A percentile compares a stretch with the other conserved stretches of the same genome.
Conservation (phyloP, 179 eudicot genomes). For the Beta corolliflora region DNA sequence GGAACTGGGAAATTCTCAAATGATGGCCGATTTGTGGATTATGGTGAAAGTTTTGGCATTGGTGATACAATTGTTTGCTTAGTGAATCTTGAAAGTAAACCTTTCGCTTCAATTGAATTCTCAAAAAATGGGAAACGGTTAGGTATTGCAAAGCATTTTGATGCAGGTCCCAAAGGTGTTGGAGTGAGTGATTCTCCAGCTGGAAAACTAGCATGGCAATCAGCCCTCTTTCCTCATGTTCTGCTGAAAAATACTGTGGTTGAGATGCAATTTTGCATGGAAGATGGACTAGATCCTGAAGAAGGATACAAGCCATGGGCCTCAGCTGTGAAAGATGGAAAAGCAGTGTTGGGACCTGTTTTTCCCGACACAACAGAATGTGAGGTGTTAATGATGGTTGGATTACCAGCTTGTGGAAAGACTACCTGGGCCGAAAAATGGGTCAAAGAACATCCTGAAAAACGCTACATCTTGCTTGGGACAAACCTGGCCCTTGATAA, state of each 20-base stretch:
- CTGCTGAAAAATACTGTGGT: slow-evolving; percentile 70
- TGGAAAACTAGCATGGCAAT: slow-evolving; percentile 37
- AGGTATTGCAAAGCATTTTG: slow-evolving; percentile 47
- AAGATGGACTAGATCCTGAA: slow-evolving; percentile 58
- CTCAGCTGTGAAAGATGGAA: slow-evolving; percentile 48
- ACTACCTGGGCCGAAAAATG: slow-evolving; percentile 76
- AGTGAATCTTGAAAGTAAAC: slow-evolving; percentile 56
- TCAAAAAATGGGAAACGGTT: slow-evolving; percentile 60
- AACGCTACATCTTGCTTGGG: slow-evolving; percentile 68
- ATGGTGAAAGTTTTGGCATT: slow-evolving; percentile 58
- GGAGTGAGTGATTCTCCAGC: slow-evolving; percentile 33
- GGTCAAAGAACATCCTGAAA: slow-evolving; percentile 60
- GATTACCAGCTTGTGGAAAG: slow-evolving; percentile 78
- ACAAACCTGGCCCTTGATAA: slow-evolving; percentile 63
- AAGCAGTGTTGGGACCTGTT: slow-evolving; percentile 49
- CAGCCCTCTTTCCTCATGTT: slow-evolving; percentile 71
- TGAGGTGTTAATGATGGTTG: slow-evolving; percentile 78
- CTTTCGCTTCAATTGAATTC: slow-evolving; percentile 48
- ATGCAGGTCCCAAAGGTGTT: slow-evolving; percentile 40
- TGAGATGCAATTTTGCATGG: slow-evolving; percentile 56
- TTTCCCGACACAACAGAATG: slow-evolving; percentile 44
- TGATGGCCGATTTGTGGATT: slow-evolving; percentile 43
- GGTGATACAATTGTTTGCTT: slow-evolving; percentile 65
- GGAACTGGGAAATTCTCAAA: slow-evolving; percentile 64
- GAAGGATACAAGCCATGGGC: slow-evolving; percentile 74